Conservation (phyloP, 768 basidiomycete species). For the Flagelloscypha sp. region DNA sequence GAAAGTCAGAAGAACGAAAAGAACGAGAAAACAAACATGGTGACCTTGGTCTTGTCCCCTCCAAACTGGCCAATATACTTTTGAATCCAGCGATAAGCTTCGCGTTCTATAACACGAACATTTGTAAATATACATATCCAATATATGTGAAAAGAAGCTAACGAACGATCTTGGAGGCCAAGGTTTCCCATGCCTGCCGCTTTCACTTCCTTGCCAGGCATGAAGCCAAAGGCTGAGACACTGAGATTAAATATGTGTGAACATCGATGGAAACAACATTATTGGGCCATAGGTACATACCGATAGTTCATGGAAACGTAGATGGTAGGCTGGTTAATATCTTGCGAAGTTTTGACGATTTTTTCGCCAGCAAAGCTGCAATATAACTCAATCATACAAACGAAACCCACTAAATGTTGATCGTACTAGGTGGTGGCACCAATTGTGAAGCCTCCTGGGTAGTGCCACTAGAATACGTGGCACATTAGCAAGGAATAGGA, state of each 20-base stretch:
- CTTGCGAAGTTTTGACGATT: constrained; percentile 24
- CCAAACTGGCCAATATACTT: constrained; percentile 36
- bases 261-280: not conserved
- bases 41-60: constrained; percentile 30
- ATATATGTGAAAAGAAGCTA: not conserved
- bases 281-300: too few species aligned
- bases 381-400: constrained; percentile 24
- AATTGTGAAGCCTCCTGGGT: constrained; percentile 17
- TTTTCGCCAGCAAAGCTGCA: constrained; percentile 18
- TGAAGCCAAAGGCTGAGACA: constrained; percentile 23
- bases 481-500: constrained; percentile 10
- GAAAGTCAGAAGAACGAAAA: too few species aligned
- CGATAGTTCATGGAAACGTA: too few species aligned
- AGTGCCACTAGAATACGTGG: constrained; percentile 21
- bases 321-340: constrained; percentile 21
- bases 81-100: constrained; percentile 36
- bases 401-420: not conserved
- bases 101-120: constrained; percentile 21
- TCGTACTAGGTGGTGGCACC: not conserved
- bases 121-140: not conserved
- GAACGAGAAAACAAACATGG: constrained; percentile 19
- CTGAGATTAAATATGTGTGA: not conserved
- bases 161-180: constrained; percentile 35
- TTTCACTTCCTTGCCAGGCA: constrained; percentile 20
- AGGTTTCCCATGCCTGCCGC: constrained; percentile 25